A percentile compares a stretch with the other conserved stretches of the same genome.
phyloP scores from a whole-genome alignment of 176 grass and related monocot genomes.

The Ensete glaucum region DNA sequence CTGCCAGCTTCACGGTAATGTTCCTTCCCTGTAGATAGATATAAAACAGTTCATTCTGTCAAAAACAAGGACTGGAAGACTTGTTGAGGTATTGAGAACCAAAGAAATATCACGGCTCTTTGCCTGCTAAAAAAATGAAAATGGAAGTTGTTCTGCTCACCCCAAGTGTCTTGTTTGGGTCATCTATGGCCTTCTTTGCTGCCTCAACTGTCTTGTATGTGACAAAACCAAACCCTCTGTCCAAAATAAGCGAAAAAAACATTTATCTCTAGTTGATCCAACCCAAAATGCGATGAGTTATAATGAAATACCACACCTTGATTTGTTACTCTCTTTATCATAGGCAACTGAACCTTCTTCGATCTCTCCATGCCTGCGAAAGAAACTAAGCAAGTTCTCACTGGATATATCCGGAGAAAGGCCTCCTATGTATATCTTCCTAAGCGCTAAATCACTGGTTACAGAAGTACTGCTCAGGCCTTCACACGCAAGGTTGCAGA shows the following conservation, averaged over 20 bases:
- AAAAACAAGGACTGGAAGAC: not conserved
- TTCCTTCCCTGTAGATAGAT: slow-evolving; percentile 11
- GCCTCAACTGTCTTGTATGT: slow-evolving; percentile 6
- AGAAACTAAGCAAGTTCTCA: slow-evolving; percentile 13
- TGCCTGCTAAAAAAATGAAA: not conserved
- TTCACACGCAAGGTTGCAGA: slow-evolving; percentile 19
- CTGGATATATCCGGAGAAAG: slow-evolving; percentile 16
- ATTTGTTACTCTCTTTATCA: slow-evolving; percentile 17
- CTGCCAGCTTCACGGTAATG: slow-evolving; percentile 12
- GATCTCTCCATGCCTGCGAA: slow-evolving; percentile 6
- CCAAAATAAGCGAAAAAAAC: not conserved
- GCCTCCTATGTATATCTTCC: slow-evolving; percentile 12
- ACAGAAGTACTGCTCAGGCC: slow-evolving; percentile 6
- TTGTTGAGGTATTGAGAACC: not conserved
- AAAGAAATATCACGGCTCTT: not conserved
- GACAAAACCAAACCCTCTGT: slow-evolving; percentile 20
- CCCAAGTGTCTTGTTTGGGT: slow-evolving; percentile 14
- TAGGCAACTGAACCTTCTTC: slow-evolving; percentile 22
- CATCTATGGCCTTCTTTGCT: slow-evolving; percentile 19
- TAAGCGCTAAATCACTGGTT: slow-evolving; percentile 3
- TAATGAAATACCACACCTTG: not conserved
- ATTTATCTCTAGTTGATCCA: not conserved
- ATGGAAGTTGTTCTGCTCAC: not conserved
- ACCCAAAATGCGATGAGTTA: not conserved
- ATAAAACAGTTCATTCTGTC: not conserved